A percentile compares a stretch with the other conserved stretches of the same genome.
Evolutionary conservation across 495 filamentous ascomycete species (phyloP).

Genomic region (Penicillium turbatum): DNA sequence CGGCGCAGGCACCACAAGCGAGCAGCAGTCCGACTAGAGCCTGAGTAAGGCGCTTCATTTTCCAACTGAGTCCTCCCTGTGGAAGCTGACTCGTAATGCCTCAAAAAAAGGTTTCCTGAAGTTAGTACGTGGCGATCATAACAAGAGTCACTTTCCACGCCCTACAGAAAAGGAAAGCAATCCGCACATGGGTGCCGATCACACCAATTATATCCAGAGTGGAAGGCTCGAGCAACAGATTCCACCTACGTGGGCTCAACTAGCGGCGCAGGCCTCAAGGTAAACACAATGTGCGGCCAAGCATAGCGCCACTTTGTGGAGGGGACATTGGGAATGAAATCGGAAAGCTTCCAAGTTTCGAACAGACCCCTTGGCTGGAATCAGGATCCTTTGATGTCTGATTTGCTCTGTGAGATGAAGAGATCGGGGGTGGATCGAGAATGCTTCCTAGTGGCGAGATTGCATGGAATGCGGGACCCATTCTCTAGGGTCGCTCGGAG

Average conservation of each 20-base stretch:
- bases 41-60: conserved; percentile 20
- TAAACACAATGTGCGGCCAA: conserved; percentile 15
- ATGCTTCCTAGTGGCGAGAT: conserved; percentile 12
- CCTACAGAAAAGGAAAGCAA: neutral
- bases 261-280: neutral
- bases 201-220: conserved; percentile 19
- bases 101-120: conserved; percentile 2
- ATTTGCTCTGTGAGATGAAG: neutral
- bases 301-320: conserved; percentile 17
- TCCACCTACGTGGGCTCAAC: neutral
- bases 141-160: conserved; percentile 10
- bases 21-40: conserved; percentile 15
- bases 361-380: conserved; percentile 1
- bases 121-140: conserved; percentile 15
- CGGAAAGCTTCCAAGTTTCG: neutral
- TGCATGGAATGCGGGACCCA: conserved; percentile 20
- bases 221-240: neutral
- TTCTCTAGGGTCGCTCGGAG: conserved; percentile 11
- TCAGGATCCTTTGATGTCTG: neutral
- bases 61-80: neutral
- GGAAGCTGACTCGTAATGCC: conserved; percentile 1
- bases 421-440: conserved; percentile 7
- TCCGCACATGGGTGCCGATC: conserved; percentile 21
- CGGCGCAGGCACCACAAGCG: conserved; percentile 11
- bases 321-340: conserved; percentile 24